Base-by-base conservation (phyloP, 1,139 yeast species). In the Spencermartinsiella ligniputridi region DNA sequence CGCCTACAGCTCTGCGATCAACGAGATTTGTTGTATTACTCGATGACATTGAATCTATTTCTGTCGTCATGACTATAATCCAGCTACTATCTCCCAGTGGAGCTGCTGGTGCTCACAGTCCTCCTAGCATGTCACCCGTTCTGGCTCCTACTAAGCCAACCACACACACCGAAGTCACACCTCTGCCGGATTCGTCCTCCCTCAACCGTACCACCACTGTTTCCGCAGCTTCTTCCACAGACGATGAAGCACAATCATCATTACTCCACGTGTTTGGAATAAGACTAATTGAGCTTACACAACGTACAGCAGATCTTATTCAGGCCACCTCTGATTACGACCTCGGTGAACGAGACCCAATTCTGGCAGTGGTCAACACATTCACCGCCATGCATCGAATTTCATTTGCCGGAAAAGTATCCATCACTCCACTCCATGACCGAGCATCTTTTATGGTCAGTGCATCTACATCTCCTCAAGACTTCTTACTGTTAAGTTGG, bases 241-340 rank as follows among this genome's bases (percentile, higher is more conserved):
- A 11, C 6, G 25, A 22, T 22, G 25, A 22, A 22, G 25, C 25
- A 6, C 9, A 1, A 67, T 80, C 37, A 75, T 72, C 52, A 11
- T 15, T 27, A 5, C 15, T 27, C 15, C 32, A 27, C 15, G n/a
- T 27, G 4, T 27, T 27, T 9, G 85, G 82, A 1, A 63, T 81
- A 5, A 80, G 80, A 53, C 62, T 81, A 46, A 70, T 81, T 46
- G 77, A 78, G 34, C 68, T 82, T 45, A 76, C 83, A 1, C 81
- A 83, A 38, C 70, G 89, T 61, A 81, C 87, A 0, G 79, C 86
- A 0, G 84, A 82, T 61, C 64, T 82, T 41, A 69, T 82, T 44
- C 86, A 79, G 54, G 86, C 85, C 1, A 80, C 86, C 2, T 59
- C 69, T 1, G 61, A 62, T 37, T 59, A 56, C 5, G 63, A 61